Conservation (phyloP, 2,329 filamentous ascomycete genomes). For the Hirsutella rhossiliensis region DNA sequence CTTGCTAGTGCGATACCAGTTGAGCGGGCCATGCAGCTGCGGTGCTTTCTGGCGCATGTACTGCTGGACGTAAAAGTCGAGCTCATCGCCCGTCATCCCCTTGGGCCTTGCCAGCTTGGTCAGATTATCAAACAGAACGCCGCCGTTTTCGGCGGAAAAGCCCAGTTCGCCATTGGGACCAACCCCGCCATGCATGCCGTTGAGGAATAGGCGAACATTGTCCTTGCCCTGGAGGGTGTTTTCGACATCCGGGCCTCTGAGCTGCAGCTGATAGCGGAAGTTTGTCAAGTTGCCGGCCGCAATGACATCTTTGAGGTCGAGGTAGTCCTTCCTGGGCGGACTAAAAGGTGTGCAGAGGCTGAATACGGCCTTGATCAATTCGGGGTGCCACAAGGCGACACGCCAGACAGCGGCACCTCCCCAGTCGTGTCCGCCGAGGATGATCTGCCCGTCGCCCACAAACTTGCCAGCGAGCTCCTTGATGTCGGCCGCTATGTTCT, state of each 20-base stretch:
- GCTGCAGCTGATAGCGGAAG: slow-evolving; percentile 76
- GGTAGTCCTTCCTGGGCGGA: slow-evolving; percentile 37
- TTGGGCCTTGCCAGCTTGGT: slow-evolving; percentile 35
- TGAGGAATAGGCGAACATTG: slow-evolving; percentile 58
- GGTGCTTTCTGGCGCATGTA: slow-evolving; percentile 43
- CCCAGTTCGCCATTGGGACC: slow-evolving; percentile 40
- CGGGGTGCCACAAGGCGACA: slow-evolving; percentile 58
- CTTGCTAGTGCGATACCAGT: slow-evolving; percentile 73
- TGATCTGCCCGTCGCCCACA: slow-evolving; percentile 41
- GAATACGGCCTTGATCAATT: slow-evolving; percentile 64
- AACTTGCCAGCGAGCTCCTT: slow-evolving; percentile 53
- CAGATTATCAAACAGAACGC: slow-evolving; percentile 48
- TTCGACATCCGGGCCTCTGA: slow-evolving; percentile 58
- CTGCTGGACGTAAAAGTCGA: slow-evolving; percentile 65
- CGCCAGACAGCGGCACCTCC: slow-evolving; percentile 71
- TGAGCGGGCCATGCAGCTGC: slow-evolving; percentile 67
- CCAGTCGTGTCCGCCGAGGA: slow-evolving; percentile 91
- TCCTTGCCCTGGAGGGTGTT: slow-evolving; percentile 40
- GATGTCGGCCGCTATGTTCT: slow-evolving; percentile 63
- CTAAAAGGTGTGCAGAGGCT: slow-evolving; percentile 67
- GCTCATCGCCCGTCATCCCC: slow-evolving; percentile 56
- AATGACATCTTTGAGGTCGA: slow-evolving; percentile 48
- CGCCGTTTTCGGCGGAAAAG: slow-evolving; percentile 49
- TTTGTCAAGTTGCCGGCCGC: slow-evolving; percentile 43
- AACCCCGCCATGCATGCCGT: slow-evolving; percentile 55